phyloP scores from a whole-genome alignment of 2,329 filamentous ascomycete species.

The Pleomassaria siparia region DNA sequence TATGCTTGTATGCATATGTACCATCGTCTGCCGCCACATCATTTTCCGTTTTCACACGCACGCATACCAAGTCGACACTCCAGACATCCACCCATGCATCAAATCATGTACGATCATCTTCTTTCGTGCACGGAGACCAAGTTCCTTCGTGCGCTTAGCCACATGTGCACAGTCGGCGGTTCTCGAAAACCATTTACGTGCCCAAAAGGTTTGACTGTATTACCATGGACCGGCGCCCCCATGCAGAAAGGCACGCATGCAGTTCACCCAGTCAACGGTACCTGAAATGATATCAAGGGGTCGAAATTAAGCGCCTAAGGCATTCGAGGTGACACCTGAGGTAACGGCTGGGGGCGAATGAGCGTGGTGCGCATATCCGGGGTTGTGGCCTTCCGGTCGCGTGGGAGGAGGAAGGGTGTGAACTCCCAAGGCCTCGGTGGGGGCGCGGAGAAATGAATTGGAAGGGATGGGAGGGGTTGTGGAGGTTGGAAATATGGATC shows the following conservation, averaged over 20 bases:
- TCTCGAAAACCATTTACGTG: conserved; percentile 3
- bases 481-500: not conserved
- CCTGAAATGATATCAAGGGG: not conserved
- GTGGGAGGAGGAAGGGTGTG: not conserved
- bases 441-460: not conserved
- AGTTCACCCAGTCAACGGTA: no score
- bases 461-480: no score
- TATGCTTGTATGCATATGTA: conserved; percentile 1
- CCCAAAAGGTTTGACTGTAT: conserved; percentile 4
- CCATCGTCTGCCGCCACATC: no score
- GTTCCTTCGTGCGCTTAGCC: not conserved
- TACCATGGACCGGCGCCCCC: not conserved
- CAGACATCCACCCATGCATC: not conserved
- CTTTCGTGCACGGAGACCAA: not conserved
- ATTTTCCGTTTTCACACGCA: no score
- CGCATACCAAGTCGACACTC: not conserved
- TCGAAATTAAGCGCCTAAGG: not conserved
- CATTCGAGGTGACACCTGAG: not conserved
- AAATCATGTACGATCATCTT: not conserved
- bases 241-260: not conserved
- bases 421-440: conserved; percentile 4
- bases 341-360: not conserved
- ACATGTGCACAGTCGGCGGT: not conserved
- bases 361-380: conserved; percentile 6
- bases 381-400: conserved; percentile 1